Percentiles rank a stretch among this genome's conserved stretches.
Conservation (phyloP, 2,329 filamentous ascomycete genomes). For the Cladosporium sp. region DNA sequence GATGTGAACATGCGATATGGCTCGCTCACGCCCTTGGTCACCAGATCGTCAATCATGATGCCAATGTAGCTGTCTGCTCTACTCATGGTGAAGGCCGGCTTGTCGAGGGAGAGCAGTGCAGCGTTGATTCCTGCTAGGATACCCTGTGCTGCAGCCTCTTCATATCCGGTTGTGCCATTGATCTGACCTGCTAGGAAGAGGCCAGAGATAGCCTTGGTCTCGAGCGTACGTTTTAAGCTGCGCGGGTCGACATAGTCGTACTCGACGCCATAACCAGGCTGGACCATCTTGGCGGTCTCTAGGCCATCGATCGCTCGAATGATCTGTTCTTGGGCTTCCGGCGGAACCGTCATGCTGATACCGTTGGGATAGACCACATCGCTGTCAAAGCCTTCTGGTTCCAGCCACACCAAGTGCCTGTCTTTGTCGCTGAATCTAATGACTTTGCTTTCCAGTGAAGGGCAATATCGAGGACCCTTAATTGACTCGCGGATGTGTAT, state of each 20-base stretch:
- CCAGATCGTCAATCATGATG: conserved; percentile 96
- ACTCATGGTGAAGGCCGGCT: conserved; percentile 63
- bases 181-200: conserved; percentile 94
- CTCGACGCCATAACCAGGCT: conserved; percentile 94
- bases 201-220: conserved; percentile 86
- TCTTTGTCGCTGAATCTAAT: conserved; percentile 79
- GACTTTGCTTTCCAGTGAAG: conserved; percentile 90
- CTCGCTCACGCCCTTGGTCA: conserved; percentile 94
- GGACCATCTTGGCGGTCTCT: conserved; percentile 85
- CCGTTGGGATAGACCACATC: conserved; percentile 94
- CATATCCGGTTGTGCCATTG: conserved; percentile 96
- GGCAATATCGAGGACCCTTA: conserved; percentile 90
- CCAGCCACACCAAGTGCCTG: conserved; percentile 89
- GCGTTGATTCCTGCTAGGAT: conserved; percentile 92
- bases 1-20: conserved; percentile 99
- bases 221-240: conserved; percentile 78
- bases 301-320: conserved; percentile 84
- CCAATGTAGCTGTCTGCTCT: conserved; percentile 93
- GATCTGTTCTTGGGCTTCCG: conserved; percentile 77
- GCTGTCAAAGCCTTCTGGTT: conserved; percentile 89
- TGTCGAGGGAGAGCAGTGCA: conserved; percentile 68
- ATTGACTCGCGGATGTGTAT: conserved; percentile 95
- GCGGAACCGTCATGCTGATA: conserved; percentile 92
- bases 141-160: conserved; percentile 93
- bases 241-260: conserved; percentile 98